These are phyloP conservation scores for Coemansia sp. DNA, from an alignment of 371 early-diverging fungal species.

Conservation along the genomic window DNA sequence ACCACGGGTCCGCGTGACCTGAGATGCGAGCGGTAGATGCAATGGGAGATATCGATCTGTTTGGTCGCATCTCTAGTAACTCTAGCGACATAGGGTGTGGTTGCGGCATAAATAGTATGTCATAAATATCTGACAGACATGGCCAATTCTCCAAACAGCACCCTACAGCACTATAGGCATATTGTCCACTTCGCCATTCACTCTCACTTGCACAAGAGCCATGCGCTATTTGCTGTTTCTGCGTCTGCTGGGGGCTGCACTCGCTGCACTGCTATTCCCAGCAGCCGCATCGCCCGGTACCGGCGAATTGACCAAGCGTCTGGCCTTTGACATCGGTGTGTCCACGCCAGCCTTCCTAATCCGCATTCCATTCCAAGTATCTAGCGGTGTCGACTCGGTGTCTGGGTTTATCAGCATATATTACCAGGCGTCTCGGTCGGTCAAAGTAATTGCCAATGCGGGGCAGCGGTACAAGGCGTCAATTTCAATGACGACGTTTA, in stretches of 20 bases:
- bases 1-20: background rate
- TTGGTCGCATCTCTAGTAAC: background rate
- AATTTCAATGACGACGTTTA: conserved; percentile 25
- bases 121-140: too few species aligned
- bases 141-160: background rate
- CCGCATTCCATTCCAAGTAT: conserved; percentile 23
- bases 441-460: conserved; percentile 19
- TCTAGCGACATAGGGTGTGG: background rate
- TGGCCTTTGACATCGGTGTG: conserved; percentile 16
- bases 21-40: background rate
- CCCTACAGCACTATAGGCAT: background rate
- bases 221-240: conserved; percentile 1
- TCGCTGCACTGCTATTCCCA: background rate
- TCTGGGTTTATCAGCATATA: conserved; percentile 25
- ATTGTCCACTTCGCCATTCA: background rate
- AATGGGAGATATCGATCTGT: background rate
- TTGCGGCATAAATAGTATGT: background rate
- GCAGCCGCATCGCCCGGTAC: too few species aligned
- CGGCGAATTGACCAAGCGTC: conserved; percentile 1
- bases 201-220: too few species aligned
- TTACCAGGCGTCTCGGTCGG: conserved; percentile 28
- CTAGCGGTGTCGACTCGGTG: conserved; percentile 13
- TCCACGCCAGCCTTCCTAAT: conserved; percentile 22
- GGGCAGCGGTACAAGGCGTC: conserved; percentile 24
- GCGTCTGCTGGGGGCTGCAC: background rate